Percentiles rank a stretch among this genome's conserved stretches.
phyloP scores from a whole-genome alignment of 352 stramenopile species.

The Globisporangium spinosum region DNA sequence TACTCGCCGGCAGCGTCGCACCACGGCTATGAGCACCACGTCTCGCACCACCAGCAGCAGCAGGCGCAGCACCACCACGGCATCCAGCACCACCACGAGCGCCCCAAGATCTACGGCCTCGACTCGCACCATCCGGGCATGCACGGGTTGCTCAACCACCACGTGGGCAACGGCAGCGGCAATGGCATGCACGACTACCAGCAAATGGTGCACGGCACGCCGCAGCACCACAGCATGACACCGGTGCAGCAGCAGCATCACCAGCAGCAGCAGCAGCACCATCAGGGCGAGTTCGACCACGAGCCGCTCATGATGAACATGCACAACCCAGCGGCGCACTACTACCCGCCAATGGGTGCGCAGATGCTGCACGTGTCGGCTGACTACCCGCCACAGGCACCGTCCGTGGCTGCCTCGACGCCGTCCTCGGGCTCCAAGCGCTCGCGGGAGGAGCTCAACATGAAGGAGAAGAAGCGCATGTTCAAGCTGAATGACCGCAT shows the following conservation, averaged over 20 bases:
- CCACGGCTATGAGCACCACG: conserved; percentile 17
- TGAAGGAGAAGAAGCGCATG: conserved; percentile 89
- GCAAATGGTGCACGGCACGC: conserved; percentile 37
- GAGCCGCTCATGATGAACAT: conserved; percentile 66
- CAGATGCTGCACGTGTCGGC: conserved; percentile 60
- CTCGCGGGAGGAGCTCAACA: conserved; percentile 75
- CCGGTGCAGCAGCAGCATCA: conserved; percentile 37
- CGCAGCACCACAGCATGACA: conserved; percentile 39
- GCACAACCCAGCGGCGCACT: conserved; percentile 26
- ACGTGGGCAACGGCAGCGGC: conserved; percentile 21
- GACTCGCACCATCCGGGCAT: conserved; percentile 28
- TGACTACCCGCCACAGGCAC: conserved; percentile 12
- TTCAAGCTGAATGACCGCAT: conserved; percentile 89
- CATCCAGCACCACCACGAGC: conserved; percentile 44
- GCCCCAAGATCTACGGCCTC: conserved; percentile 53
- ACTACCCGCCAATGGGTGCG: conserved; percentile 40
- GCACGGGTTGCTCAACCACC: conserved; percentile 38
- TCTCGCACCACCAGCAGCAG: conserved; percentile 20
- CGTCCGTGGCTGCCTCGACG: conserved; percentile 15
- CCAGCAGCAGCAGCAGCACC: conserved; percentile 54
- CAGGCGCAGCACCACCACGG: conserved; percentile 10
- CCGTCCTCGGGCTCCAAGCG: conserved; percentile 44
- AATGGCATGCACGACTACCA: conserved; percentile 32
- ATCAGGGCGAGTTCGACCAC: conserved; percentile 46
- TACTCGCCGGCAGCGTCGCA: conserved; percentile 37